Evolutionary conservation across 2,329 filamentous ascomycete species (phyloP).

Genomic region (Xylaria sp.): DNA sequence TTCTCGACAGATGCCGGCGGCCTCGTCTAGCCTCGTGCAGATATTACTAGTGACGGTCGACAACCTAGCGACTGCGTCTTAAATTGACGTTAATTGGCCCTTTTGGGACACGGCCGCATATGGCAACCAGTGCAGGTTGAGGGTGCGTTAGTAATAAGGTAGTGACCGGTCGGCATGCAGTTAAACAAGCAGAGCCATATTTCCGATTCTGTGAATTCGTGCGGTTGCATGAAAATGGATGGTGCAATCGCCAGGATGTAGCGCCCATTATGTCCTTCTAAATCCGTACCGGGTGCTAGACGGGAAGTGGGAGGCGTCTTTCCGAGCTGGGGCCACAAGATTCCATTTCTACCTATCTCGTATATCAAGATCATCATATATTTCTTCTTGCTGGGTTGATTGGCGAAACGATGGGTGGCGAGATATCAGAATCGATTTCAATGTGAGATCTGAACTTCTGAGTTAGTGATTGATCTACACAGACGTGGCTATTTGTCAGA

Average conservation of each 20-base stretch:
- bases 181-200: not conserved
- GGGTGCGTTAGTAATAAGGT: not conserved
- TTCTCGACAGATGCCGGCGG: slow-evolving; percentile 10
- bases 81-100: not conserved
- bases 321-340: not conserved
- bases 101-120: slow-evolving; percentile 13
- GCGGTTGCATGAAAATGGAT: not conserved
- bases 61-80: not conserved
- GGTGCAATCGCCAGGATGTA: not conserved
- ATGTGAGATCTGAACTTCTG: not conserved
- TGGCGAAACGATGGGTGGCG: not conserved
- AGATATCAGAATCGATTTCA: not conserved
- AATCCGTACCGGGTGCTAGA: not conserved
- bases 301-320: not conserved
- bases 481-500: not conserved
- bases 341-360: not conserved
- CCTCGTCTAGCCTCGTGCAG: not conserved
- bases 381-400: not conserved
- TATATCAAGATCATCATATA: not conserved
- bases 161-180: slow-evolving; percentile 18
- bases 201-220: not conserved
- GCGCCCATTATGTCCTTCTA: not conserved
- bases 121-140: not conserved
- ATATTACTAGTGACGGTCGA: not conserved
- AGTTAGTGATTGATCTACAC: not conserved